A percentile compares a stretch with the other conserved stretches of the same genome.
phyloP scores from a whole-genome alignment of 768 basidiomycete genomes.

The Cystobasidiopsis lactophilus region DNA sequence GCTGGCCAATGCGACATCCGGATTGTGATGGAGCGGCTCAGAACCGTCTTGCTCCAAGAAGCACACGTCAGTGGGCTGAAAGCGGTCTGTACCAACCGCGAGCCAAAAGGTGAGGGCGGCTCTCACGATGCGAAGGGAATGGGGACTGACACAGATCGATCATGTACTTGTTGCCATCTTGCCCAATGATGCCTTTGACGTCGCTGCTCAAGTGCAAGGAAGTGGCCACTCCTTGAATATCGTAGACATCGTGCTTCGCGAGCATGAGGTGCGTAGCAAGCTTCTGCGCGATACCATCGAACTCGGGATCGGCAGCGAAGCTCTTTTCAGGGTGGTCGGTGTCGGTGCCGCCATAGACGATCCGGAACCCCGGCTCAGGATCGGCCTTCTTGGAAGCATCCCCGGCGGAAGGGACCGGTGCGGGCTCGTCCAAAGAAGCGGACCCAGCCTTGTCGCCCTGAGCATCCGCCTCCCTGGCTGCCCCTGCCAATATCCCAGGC shows the following conservation, averaged over 20 bases:
- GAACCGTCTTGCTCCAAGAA: constrained; percentile 27
- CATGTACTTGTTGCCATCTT: constrained; percentile 29
- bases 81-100: constrained; percentile 19
- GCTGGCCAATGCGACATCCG: constrained; percentile 1
- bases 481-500: constrained; percentile 20
- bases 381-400: constrained; percentile 13
- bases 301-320: constrained; percentile 12
- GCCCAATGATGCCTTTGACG: constrained; percentile 28
- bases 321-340: constrained; percentile 22
- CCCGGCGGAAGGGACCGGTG: neutral
- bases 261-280: constrained; percentile 25
- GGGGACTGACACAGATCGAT: constrained; percentile 24
- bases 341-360: constrained; percentile 29
- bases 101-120: too few relatives aligned
- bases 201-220: constrained; percentile 27
- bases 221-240: constrained; percentile 21
- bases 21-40: constrained; percentile 8
- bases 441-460: constrained; percentile 10
- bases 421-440: constrained; percentile 15
- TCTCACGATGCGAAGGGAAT: neutral
- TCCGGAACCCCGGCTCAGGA: constrained; percentile 22
- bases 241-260: constrained; percentile 25
- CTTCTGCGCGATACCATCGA: constrained; percentile 27
- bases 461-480: neutral
- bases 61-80: constrained; percentile 28